phyloP scores from a whole-genome alignment of 164 flowering plant genomes.

The Vitis labrusca region DNA sequence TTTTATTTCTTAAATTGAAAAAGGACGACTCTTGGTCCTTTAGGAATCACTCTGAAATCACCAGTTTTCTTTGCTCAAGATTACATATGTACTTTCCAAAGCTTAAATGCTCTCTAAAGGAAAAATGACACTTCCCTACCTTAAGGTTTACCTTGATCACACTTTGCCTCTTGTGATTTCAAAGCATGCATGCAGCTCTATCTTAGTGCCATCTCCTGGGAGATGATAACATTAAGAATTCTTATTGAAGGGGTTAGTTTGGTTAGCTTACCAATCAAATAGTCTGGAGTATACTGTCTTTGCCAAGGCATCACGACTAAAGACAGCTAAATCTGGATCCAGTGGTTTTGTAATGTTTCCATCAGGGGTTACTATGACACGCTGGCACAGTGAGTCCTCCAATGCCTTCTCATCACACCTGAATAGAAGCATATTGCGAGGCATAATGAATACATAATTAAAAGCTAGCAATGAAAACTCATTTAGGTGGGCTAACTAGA shows the following conservation, averaged over 20 bases:
- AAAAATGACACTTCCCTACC: too few species aligned
- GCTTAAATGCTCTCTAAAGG: too few species aligned
- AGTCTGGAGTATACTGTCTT: slow-evolving; percentile 77
- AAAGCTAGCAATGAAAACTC: not conserved
- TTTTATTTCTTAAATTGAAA: too few species aligned
- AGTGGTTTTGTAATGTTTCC: slow-evolving; percentile 72
- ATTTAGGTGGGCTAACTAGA: not conserved
- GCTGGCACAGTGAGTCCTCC: slow-evolving; percentile 71
- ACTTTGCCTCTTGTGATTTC: not conserved
- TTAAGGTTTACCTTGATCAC: not conserved
- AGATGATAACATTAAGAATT: too few species aligned
- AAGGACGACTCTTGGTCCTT: too few species aligned
- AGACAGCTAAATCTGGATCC: slow-evolving; percentile 66
- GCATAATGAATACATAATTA: not conserved
- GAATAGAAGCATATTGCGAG: slow-evolving; percentile 10
- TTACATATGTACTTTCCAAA: too few species aligned
- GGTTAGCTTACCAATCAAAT: slow-evolving; percentile 70
- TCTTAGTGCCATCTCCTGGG: too few species aligned
- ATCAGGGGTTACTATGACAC: slow-evolving; percentile 88
- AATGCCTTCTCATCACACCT: slow-evolving; percentile 74
- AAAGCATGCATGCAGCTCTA: too few species aligned
- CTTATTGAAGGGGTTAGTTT: slow-evolving; percentile 1
- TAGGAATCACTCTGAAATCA: too few species aligned
- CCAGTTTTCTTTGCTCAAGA: too few species aligned
- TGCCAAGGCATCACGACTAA: slow-evolving; percentile 76